Evolutionary conservation across 2,329 filamentous ascomycete species (phyloP).

Genomic region (Talaromyces sp.): DNA sequence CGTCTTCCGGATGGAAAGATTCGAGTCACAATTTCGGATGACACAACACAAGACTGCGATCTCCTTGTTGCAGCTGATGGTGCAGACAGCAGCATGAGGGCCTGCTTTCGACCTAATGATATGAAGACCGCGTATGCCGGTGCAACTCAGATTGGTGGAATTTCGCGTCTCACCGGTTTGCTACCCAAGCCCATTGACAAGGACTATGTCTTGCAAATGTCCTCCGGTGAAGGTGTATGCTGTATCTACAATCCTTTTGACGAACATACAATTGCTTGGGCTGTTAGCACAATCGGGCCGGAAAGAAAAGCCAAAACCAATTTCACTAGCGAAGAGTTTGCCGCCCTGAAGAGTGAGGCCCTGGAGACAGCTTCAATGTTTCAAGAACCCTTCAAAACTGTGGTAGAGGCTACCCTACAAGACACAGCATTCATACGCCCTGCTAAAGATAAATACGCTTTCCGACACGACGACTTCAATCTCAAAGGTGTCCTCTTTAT

Average conservation of each 20-base stretch:
- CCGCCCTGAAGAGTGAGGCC: conserved; percentile 1
- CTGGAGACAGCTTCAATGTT: conserved; percentile 33
- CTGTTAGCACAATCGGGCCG: conserved; percentile 32
- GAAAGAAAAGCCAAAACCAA: conserved; percentile 6
- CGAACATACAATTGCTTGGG: conserved; percentile 41
- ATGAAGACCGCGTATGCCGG: conserved; percentile 37
- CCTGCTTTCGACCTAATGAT: conserved; percentile 39
- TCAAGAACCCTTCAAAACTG: conserved; percentile 41
- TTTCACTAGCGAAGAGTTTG: not conserved
- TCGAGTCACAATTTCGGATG: conserved; percentile 36
- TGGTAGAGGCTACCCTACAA: conserved; percentile 40
- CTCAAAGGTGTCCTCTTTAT: conserved; percentile 42
- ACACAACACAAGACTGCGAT: conserved; percentile 38
- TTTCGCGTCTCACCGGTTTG: conserved; percentile 32
- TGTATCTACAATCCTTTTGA: conserved; percentile 48
- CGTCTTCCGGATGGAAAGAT: conserved; percentile 9
- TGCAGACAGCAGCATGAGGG: conserved; percentile 42
- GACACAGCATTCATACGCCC: conserved; percentile 38
- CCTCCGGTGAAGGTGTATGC: conserved; percentile 37
- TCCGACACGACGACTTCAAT: conserved; percentile 33
- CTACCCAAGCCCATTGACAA: conserved; percentile 31
- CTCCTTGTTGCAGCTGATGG: conserved; percentile 49
- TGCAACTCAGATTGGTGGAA: conserved; percentile 40
- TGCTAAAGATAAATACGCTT: conserved; percentile 45
- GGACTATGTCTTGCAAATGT: conserved; percentile 42